A percentile compares a stretch with the other conserved stretches of the same genome.
These are phyloP conservation scores for Colletotrichum falcatum DNA, from an alignment of 2,329 filamentous ascomycete species.

Conservation along the genomic window DNA sequence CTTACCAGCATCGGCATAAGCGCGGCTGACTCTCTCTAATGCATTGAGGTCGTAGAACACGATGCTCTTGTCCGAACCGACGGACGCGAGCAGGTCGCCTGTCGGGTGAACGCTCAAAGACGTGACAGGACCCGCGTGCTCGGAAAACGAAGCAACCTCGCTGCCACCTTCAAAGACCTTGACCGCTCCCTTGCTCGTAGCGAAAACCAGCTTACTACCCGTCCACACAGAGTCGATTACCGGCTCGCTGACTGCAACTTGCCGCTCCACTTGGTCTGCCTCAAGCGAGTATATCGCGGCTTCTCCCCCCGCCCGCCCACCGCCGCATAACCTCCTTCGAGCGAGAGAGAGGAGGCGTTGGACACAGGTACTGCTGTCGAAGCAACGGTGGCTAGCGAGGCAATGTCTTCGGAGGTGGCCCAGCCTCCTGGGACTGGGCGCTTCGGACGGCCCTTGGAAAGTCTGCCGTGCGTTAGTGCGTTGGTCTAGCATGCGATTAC, in stretches of 20 bases:
- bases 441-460: slow-evolving; percentile 91
- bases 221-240: slow-evolving; percentile 76
- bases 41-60: slow-evolving; percentile 84
- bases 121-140: slow-evolving; percentile 85
- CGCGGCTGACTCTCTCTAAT: slow-evolving; percentile 78
- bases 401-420: slow-evolving; percentile 80
- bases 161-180: slow-evolving; percentile 82
- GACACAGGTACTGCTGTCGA: slow-evolving; percentile 62
- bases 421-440: slow-evolving; percentile 86
- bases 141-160: slow-evolving; percentile 77
- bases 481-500: slow-evolving; percentile 22
- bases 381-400: slow-evolving; percentile 58
- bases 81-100: slow-evolving; percentile 84
- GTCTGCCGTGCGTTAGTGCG: slow-evolving; percentile 59
- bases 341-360: slow-evolving; percentile 62
- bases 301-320: slow-evolving; percentile 81
- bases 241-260: slow-evolving; percentile 74
- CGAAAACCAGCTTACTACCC: slow-evolving; percentile 76
- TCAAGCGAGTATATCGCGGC: slow-evolving; percentile 81
- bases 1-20: slow-evolving; percentile 75
- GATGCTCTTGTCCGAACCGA: slow-evolving; percentile 92
- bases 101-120: slow-evolving; percentile 85
- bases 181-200: slow-evolving; percentile 80
- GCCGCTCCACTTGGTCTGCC: slow-evolving; percentile 74
- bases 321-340: slow-evolving; percentile 74